phyloP scores from a whole-genome alignment of 2,329 filamentous ascomycete species.

The Sphaceloma murrayae region DNA sequence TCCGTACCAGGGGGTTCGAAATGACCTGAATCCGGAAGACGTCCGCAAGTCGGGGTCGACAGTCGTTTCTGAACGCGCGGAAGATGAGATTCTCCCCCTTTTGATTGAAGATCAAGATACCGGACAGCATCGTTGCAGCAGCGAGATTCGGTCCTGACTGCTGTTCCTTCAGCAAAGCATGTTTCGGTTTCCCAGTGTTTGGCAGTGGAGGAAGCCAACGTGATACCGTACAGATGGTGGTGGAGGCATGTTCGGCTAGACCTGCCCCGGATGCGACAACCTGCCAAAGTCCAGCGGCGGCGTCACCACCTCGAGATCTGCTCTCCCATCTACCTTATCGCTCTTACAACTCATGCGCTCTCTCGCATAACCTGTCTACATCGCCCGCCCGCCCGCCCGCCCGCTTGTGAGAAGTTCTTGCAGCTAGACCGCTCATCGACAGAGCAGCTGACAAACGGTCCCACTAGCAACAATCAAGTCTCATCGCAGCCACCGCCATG shows the following conservation, averaged over 20 bases:
- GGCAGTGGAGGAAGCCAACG: no score
- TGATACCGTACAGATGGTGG: no score
- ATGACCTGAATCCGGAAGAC: conserved; percentile 99
- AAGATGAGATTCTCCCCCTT: conserved; percentile 99
- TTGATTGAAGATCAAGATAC: conserved; percentile 96
- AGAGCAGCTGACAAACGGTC: neutral
- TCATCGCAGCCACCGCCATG: no score
- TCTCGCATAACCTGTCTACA: neutral
- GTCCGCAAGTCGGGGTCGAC: conserved; percentile 90
- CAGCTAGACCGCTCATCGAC: neutral
- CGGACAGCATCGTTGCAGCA: conserved; percentile 72
- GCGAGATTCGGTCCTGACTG: neutral
- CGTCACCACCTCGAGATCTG: neutral
- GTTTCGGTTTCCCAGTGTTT: neutral
- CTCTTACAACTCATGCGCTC: neutral
- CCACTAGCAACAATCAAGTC: conserved; percentile 33
- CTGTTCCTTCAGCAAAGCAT: neutral
- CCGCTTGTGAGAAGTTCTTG: neutral
- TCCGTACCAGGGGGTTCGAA: conserved; percentile 93
- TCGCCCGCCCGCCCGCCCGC: no score
- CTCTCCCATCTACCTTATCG: neutral
- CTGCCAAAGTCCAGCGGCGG: no score
- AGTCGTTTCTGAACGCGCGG: conserved; percentile 96
- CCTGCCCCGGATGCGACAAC: neutral
- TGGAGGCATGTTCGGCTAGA: neutral